Evolutionary conservation across 2,329 filamentous ascomycete genomes (phyloP).

Genomic region (Achaetomium macrosporum): DNA sequence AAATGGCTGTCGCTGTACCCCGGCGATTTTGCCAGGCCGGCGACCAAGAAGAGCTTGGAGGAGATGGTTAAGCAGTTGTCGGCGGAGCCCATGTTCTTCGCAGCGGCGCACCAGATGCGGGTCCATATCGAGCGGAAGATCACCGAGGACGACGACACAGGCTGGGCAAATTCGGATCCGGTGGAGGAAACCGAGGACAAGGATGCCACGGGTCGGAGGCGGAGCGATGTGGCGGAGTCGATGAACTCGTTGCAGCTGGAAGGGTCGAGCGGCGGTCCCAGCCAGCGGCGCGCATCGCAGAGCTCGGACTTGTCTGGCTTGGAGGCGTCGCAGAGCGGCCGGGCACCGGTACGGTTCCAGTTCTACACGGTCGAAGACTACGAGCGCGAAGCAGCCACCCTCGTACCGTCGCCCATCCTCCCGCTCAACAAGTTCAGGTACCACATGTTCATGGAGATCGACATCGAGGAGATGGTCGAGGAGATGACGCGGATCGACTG

Average conservation of each 20-base stretch:
- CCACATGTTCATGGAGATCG: slow-evolving; percentile 80
- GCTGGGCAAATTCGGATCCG: slow-evolving; percentile 82
- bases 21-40: slow-evolving; percentile 80
- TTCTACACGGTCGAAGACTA: slow-evolving; percentile 71
- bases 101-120: slow-evolving; percentile 79
- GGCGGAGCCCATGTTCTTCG: slow-evolving; percentile 72
- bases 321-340: slow-evolving; percentile 33
- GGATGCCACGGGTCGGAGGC: slow-evolving; percentile 22
- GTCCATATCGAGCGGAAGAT: slow-evolving; percentile 67
- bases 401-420: slow-evolving; percentile 64
- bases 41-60: slow-evolving; percentile 64
- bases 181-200: slow-evolving; percentile 32
- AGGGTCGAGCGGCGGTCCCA: slow-evolving; percentile 33
- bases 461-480: slow-evolving; percentile 78
- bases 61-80: slow-evolving; percentile 72
- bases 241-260: slow-evolving; percentile 46
- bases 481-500: slow-evolving; percentile 96
- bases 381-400: slow-evolving; percentile 65
- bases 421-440: slow-evolving; percentile 81
- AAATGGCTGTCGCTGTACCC: slow-evolving; percentile 89
- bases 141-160: slow-evolving; percentile 81
- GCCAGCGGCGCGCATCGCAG: slow-evolving; percentile 39
- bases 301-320: slow-evolving; percentile 40
- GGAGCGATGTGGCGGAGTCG: slow-evolving; percentile 38
- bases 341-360: slow-evolving; percentile 42